Evolutionary conservation across 2,329 filamentous ascomycete genomes (phyloP).

Genomic region (Dactylonectria macrodidyma): DNA sequence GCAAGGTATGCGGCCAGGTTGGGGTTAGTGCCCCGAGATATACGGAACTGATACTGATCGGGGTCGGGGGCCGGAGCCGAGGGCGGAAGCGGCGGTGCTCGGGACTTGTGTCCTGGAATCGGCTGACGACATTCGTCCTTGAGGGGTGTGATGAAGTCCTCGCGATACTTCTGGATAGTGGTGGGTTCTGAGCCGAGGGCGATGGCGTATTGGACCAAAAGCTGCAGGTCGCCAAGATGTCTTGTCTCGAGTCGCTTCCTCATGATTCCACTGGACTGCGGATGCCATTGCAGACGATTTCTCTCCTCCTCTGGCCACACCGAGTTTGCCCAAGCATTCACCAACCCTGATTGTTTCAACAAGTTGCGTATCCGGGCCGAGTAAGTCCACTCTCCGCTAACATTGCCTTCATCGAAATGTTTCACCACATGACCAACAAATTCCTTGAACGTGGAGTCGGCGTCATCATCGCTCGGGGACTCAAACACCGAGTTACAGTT

Average conservation of each 20-base stretch:
- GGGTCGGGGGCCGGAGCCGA: slow-evolving; percentile 46
- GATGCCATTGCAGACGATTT: slow-evolving; percentile 57
- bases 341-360: slow-evolving; percentile 57
- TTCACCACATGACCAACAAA: slow-evolving; percentile 64
- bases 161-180: slow-evolving; percentile 47
- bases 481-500: slow-evolving; percentile 62
- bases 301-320: slow-evolving; percentile 54
- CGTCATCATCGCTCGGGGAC: slow-evolving; percentile 57
- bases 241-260: slow-evolving; percentile 62
- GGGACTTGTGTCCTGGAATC: slow-evolving; percentile 54
- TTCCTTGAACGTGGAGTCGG: slow-evolving; percentile 57
- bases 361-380: slow-evolving; percentile 62
- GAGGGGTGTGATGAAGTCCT: slow-evolving; percentile 55
- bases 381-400: slow-evolving; percentile 60
- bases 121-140: slow-evolving; percentile 53
- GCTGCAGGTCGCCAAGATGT: slow-evolving; percentile 57
- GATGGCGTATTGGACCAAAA: slow-evolving; percentile 58
- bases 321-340: slow-evolving; percentile 55
- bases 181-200: slow-evolving; percentile 54
- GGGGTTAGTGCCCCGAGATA: slow-evolving; percentile 53
- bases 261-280: slow-evolving; percentile 58
- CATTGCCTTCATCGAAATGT: slow-evolving; percentile 61
- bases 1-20: slow-evolving; percentile 54
- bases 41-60: slow-evolving; percentile 56
- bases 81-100: slow-evolving; percentile 41